Base-by-base conservation (phyloP, 2,329 filamentous ascomycete species). In the Colletotrichum phormii region DNA sequence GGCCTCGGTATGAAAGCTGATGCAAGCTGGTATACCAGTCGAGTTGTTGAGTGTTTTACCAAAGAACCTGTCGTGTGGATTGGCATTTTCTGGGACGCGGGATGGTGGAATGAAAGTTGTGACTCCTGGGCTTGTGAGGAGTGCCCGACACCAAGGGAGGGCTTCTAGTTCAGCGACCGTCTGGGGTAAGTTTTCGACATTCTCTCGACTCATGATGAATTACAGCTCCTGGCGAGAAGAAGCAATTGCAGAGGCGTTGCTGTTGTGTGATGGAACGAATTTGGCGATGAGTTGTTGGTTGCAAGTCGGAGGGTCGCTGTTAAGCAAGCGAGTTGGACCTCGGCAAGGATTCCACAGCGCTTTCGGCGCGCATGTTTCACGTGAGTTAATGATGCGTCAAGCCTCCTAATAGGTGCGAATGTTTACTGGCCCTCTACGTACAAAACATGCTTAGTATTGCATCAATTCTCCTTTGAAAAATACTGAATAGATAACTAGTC, bases 61-160 rank as follows among this genome's bases (percentile, higher is more conserved):
- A 67, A 84, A 78, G 70, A 84, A 76, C 33, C 82, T 82, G 54
- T 84, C 81, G 68, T 81, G 79, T 2, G 59, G 66, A n/a, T 71
- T 49, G 13, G 71, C 49, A 65, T 69, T 74, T 49, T 74, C 8
- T 12, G 82, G 80, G 71, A 81, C 81, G 67, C 81, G 78, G 65
- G 79, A 80, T 49, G 79, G 77, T 13, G 81, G 79, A 37, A 82
- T 75, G 73, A 82, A 83, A 26, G 78, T 74, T n/a, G 81, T 78
- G 22, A 78, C 69, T 62, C 76, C 71, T 2, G 77, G 77, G 12
- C 71, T 72, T 1, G 71, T 72, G 12, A 84, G 78, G 31, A 82
- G 77, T 13, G 73, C 63, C 42, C 79, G 77, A 57, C 80, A 83
- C 83, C 83, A 84, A 8, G 82, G 79, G 35, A 82, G 76, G 0